Evolutionary conservation across 768 basidiomycete genomes (phyloP).

Genomic region (Podaxis rugospora): DNA sequence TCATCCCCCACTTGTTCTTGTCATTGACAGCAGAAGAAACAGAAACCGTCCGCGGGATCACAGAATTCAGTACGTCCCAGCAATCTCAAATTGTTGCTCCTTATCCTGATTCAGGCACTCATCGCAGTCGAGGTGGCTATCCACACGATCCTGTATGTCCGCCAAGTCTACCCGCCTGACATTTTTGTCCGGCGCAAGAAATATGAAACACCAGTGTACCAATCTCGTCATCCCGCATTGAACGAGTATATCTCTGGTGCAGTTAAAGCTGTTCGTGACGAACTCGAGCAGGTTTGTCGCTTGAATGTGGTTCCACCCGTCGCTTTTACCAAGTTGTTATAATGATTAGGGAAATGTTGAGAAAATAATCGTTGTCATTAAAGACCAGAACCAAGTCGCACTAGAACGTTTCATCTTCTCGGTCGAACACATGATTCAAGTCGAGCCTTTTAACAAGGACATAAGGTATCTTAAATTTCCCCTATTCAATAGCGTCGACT

Average conservation of each 20-base stretch:
- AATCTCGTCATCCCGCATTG: conserved; percentile 87
- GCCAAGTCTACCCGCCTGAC: conserved; percentile 86
- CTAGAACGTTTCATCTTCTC: conserved; percentile 92
- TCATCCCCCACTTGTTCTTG: not conserved
- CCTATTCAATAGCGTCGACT: not conserved
- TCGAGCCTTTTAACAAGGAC: conserved; percentile 68
- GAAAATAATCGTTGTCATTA: conserved; percentile 81
- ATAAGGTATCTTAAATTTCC: conserved; percentile 40
- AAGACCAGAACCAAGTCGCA: conserved; percentile 71
- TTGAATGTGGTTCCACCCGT: not conserved
- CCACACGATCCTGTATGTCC: conserved; percentile 87
- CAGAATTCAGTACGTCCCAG: conserved; percentile 61
- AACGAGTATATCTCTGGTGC: conserved; percentile 90
- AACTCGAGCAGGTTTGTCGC: conserved; percentile 57
- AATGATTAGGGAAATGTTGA: conserved; percentile 64
- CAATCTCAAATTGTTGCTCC: not conserved
- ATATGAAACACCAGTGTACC: conserved; percentile 87
- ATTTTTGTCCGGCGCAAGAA: conserved; percentile 86
- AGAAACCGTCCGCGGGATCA: conserved; percentile 64
- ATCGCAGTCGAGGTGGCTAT: conserved; percentile 86
- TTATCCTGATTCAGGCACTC: not conserved
- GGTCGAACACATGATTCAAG: conserved; percentile 73
- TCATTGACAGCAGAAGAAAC: not conserved
- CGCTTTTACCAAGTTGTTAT: not conserved
- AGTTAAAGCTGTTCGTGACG: conserved; percentile 75